Percentiles rank a stretch among this genome's conserved stretches.
Evolutionary conservation across 345 rosid genomes (phyloP).

Genomic region (Nasturtium officinale): DNA sequence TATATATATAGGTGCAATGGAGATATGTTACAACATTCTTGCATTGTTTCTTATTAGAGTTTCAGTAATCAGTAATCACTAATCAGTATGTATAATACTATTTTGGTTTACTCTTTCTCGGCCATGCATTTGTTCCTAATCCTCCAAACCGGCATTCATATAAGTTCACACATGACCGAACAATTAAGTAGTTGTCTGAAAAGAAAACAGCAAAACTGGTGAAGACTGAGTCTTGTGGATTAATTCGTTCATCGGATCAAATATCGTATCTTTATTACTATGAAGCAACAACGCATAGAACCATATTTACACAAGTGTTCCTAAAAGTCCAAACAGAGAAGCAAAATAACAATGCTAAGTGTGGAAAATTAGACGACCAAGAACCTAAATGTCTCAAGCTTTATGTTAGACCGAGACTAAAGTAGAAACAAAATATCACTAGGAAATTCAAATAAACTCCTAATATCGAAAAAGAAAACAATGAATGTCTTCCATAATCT

Average conservation of each 20-base stretch:
- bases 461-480: conserved; percentile 5
- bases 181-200: neutral
- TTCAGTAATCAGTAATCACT: neutral
- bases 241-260: neutral
- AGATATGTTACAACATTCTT: conserved; percentile 34
- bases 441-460: conserved; percentile 32
- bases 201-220: neutral
- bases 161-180: neutral
- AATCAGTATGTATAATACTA: conserved; percentile 21
- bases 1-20: conserved; percentile 30
- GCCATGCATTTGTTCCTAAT: conserved; percentile 16
- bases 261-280: conserved; percentile 24
- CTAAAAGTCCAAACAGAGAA: conserved; percentile 20
- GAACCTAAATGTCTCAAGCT: conserved; percentile 29
- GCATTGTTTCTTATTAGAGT: conserved; percentile 31
- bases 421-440: conserved; percentile 9
- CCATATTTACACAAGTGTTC: conserved; percentile 32
- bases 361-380: conserved; percentile 24
- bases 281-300: conserved; percentile 23
- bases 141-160: neutral
- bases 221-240: neutral
- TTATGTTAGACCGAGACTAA: conserved; percentile 27
- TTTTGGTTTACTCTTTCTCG: conserved; percentile 10
- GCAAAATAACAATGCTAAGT: conserved; percentile 29
- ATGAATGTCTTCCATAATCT: conserved; percentile 15